Percentiles rank a stretch among this genome's conserved stretches.
Conservation (phyloP, 768 basidiomycete genomes). For the Mycena haematopus region DNA sequence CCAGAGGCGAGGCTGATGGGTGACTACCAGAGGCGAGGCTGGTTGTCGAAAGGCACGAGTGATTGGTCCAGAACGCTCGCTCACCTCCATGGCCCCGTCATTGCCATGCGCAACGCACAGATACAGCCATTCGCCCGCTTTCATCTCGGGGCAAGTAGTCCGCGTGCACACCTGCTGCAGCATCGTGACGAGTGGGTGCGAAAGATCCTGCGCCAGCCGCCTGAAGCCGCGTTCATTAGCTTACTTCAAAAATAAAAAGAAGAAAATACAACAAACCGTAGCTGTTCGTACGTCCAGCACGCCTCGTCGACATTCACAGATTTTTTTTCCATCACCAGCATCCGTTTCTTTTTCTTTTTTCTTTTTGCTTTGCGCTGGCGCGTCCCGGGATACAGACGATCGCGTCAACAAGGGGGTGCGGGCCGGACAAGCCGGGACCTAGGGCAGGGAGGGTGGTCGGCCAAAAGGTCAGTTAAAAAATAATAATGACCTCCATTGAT, state of each 20-base stretch:
- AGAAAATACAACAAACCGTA: constrained; percentile 43
- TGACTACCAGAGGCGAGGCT: no score
- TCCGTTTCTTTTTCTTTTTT: constrained; percentile 39
- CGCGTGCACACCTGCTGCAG: constrained; percentile 89
- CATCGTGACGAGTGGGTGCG: constrained; percentile 83
- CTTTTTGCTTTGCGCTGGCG: constrained; percentile 36
- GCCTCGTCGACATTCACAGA: constrained; percentile 72
- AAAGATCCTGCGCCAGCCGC: constrained; percentile 87
- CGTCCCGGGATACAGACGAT: constrained; percentile 76
- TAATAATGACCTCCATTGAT: no score
- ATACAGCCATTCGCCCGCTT: constrained; percentile 81
- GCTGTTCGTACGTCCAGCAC: constrained; percentile 81
- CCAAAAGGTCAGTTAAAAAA: no score
- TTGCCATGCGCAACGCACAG: constrained; percentile 94
- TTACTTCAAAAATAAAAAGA: neutral
- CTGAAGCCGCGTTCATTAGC: constrained; percentile 48
- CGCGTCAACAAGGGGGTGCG: no score
- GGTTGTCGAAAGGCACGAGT: no score
- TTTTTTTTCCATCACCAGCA: constrained; percentile 46
- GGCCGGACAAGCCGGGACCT: no score
- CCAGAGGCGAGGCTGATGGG: no score
- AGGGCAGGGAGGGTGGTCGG: no score
- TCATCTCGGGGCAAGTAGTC: constrained; percentile 58
- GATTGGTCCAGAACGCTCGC: no score
- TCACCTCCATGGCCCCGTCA: no score